Conservation (phyloP, 2,329 filamentous ascomycete genomes). For the Aureobasidium sp. region DNA sequence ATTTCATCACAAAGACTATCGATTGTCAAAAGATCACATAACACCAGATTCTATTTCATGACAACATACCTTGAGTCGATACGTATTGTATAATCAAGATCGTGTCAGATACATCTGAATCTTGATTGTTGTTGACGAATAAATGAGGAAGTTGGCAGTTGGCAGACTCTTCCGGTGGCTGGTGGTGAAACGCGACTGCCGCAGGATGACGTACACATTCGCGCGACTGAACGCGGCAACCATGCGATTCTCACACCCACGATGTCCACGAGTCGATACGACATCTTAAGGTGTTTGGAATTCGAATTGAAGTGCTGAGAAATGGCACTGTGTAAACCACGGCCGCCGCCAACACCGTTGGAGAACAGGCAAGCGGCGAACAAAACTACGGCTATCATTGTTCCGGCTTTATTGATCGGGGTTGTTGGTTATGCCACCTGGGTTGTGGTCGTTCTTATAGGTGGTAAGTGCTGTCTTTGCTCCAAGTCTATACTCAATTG, state of each 20-base stretch:
- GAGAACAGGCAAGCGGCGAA: slow-evolving; percentile 31
- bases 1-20: not conserved
- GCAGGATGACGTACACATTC: slow-evolving; percentile 1
- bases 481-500: no score
- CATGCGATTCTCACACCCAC: not conserved
- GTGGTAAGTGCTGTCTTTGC: slow-evolving; percentile 44
- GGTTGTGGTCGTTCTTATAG: slow-evolving; percentile 57
- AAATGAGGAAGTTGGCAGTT: slow-evolving; percentile 1
- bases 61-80: not conserved
- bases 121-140: not conserved
- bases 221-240: not conserved
- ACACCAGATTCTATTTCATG: no score
- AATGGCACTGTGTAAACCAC: slow-evolving; percentile 3
- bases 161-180: not conserved
- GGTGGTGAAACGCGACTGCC: not conserved
- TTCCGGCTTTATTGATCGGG: slow-evolving; percentile 61
- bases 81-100: not conserved
- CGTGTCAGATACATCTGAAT: not conserved
- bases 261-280: not conserved
- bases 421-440: slow-evolving; percentile 63
- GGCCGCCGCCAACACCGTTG: slow-evolving; percentile 8
- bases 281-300: not conserved
- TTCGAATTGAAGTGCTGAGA: not conserved
- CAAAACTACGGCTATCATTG: slow-evolving; percentile 52
- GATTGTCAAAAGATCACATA: no score